Base-by-base conservation (phyloP, 1,284 basidiomycete genomes). In the Pyrrhoderma lamaoense region DNA sequence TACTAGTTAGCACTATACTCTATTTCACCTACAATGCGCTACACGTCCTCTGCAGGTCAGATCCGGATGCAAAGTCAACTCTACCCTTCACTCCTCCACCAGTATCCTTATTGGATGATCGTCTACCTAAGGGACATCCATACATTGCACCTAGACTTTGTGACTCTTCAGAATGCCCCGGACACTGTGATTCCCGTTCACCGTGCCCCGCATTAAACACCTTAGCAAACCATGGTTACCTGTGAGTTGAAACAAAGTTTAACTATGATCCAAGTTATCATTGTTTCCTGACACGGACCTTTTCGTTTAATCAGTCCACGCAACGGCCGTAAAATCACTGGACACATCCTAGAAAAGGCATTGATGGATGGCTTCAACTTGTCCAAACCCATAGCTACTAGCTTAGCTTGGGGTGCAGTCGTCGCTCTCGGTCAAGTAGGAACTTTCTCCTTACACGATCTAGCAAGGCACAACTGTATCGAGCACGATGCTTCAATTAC, bases 401-500 rank as follows among this genome's bases (percentile, higher is more conserved):
- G 66, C 52, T 56, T 69, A 37, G 51, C 65, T 2, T 64, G 65
- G 42, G 59, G 60, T 2, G 64, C 61, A 3, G 34, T 64, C 8
- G 35, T 59, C 19, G 43, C 69, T 22, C 66, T 64, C 35, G 57
- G 59, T 1, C 62, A 66, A 42, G 65, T 54, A 42, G 60, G 60
- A 8, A 8, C 45, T 0, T 56, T 70, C 57, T 67, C 66, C 11
- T 71, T 80, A 14, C 65, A 63, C 8, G 61, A 67, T 35, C 69
- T 74, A 8, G 71, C 71, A 0, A 50, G 60, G 19, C 71, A 67
- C 42, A 61, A 61, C 52, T 63, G 71, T 13, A 75, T 80, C 54
- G 67, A 76, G n/a, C 79, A 80, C 55, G 68, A 80, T 48, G 76
- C 70, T 1, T 72, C 75, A 2, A 64, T 79, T n/a, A 74, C 74